Evolutionary conservation across 139 green algal genomes (phyloP), one percentile per base, ranked within the genome.

Genomic region (Coccomyxa sp.): DNA sequence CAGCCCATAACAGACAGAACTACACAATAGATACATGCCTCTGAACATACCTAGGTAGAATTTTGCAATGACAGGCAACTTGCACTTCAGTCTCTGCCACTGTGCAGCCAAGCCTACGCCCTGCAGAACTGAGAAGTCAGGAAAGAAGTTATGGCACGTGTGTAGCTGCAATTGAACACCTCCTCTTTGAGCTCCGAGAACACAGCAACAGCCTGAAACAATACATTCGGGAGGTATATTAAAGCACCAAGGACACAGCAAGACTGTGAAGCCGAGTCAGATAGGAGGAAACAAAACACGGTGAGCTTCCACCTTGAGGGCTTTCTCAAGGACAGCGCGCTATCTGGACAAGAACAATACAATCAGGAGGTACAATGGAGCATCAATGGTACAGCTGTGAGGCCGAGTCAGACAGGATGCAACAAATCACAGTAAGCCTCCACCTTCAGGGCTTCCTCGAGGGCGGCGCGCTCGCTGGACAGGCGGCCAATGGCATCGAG

Each of bases 391-490:
- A 51, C 38, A 51, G 38, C 38, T 3, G 38, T 51, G 38, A 51
- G 7, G 38, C 38, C 38, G 38, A 51, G 38, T 51, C 3, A 51
- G 7, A 11, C 7, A 10, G 32, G 71, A 30, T 9, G 75, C 3
- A 58, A 78, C 16, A 76, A 9, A 51, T 11, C 38, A 51, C 38
- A 51, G 38, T 51, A 7, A 51, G 38, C 38, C 38, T 51, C 38
- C 51, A 83, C 86, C 83, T 94, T 94, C 16, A 98, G 86, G 17
- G 71, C 87, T 80, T 98, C 95, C 91, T 98, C 95, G 68, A 98
- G 90, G 59, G 86, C 90, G 28, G 94, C 91, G 13, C 93, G 74
- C 79, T 97, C 85, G 25, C 78, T 51, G 10, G 71, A 81, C 58
- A 96, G 68, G 30, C 81, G 80, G 79, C 87, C 82, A 59, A 96